Base-by-base conservation (phyloP, 2,329 filamentous ascomycete species). In the Fonsecaea nubica region DNA sequence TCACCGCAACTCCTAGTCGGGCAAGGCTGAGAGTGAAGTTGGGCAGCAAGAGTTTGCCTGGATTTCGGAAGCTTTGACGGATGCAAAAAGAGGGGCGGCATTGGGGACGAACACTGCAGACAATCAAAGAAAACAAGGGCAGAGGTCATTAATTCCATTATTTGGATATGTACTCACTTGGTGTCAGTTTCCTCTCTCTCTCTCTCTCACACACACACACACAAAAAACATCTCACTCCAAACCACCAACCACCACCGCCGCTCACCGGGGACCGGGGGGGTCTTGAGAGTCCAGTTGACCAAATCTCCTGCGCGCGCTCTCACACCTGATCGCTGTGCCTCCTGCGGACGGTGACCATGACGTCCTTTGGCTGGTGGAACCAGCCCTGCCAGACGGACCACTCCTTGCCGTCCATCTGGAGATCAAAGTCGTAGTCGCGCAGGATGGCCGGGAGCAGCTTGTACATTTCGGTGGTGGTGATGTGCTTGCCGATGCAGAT, bases 401-500 rank as follows among this genome's bases (percentile, higher is more conserved):
- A 69, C 45, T 61, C 58, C 58, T 64, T 53, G 9, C 62, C 40
- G 13, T 60, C 40, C 13, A 33, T 58, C 25, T 63, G 62, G 35
- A 64, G 18, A 4, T 69, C 67, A 33, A 68, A 68, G 15, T 70
- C 65, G 35, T 66, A 66, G 33, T 64, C 65, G 12, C 57, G 53
- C 5, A 73, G 50, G 40, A 74, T 50, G 33, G 59, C 67, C 13
- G 72, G 72, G 8, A 74, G 50, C 8, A 74, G 45, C 62, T 75
- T 75, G 13, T 68, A 70, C 45, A 75, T 74, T 42, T 75, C 73
- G 15, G 72, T 58, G 4, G 67, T 54, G 5, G 66, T 69, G 52
- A 74, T 72, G 57, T 74, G 70, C 57, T 69, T 70, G 2, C 73
- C 73, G 42, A 74, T 71, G 58, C 73, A 74, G 2, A 68, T 65